Conservation (phyloP, 768 basidiomycete species). For the Boletus reticuloceps region DNA sequence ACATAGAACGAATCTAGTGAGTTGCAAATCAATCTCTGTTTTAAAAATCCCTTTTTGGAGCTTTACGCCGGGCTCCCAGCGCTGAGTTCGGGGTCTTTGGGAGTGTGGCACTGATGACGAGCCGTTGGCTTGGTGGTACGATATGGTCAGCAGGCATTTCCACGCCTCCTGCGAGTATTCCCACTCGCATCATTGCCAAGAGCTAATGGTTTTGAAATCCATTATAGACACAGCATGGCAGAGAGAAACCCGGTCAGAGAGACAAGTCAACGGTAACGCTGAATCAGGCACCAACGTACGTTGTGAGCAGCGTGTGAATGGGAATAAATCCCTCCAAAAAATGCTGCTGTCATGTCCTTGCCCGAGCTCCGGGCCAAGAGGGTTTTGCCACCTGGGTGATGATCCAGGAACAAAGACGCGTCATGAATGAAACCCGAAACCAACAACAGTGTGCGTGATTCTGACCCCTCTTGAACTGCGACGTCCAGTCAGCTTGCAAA, state of each 20-base stretch:
- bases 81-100: slow-evolving; percentile 4
- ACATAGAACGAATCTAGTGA: slow-evolving; percentile 15
- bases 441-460: slow-evolving; percentile 62
- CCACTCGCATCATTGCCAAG: slow-evolving; percentile 76
- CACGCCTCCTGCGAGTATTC: slow-evolving; percentile 61
- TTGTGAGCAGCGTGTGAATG: slow-evolving; percentile 85
- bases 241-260: slow-evolving; percentile 4
- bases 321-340: slow-evolving; percentile 81
- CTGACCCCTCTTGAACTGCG: slow-evolving; percentile 65
- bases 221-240: neutral
- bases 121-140: slow-evolving; percentile 45
- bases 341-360: slow-evolving; percentile 81
- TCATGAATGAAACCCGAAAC: slow-evolving; percentile 90
- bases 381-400: slow-evolving; percentile 75
- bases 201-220: slow-evolving; percentile 36
- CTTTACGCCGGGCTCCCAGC: neutral
- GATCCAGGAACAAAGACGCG: slow-evolving; percentile 64
- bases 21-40: neutral
- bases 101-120: slow-evolving; percentile 28
- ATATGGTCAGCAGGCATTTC: slow-evolving; percentile 45
- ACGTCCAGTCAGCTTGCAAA: neutral
- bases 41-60: neutral
- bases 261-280: neutral
- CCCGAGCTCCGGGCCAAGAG: slow-evolving; percentile 61
- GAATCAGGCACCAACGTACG: slow-evolving; percentile 37